phyloP scores from a whole-genome alignment of 345 rosid species.

The Cardamine chenopodiifolia region DNA sequence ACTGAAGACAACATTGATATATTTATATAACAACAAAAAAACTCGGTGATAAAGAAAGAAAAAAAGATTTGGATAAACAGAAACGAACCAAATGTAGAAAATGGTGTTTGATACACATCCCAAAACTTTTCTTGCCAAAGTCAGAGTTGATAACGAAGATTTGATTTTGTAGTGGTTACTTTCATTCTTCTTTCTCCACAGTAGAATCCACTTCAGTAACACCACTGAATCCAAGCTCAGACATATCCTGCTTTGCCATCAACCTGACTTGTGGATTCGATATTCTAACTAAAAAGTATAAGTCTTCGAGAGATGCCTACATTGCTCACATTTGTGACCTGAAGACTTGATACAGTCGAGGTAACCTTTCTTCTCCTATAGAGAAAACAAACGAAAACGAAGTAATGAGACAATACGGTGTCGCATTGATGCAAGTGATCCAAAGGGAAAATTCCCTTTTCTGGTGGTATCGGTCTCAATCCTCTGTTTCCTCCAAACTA shows the following conservation, averaged over 20 bases:
- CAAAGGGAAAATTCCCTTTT: neutral
- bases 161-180: too few species aligned
- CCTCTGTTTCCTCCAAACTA: conserved; percentile 12
- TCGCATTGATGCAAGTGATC: conserved; percentile 1
- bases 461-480: conserved; percentile 15
- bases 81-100: too few species aligned
- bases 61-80: too few species aligned
- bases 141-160: too few species aligned
- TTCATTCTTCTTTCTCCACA: too few species aligned
- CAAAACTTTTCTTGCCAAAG: too few species aligned
- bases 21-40: too few species aligned
- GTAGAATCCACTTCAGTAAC: neutral
- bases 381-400: neutral
- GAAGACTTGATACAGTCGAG: neutral
- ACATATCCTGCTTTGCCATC: conserved; percentile 3
- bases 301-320: conserved; percentile 1
- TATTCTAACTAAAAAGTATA: too few species aligned
- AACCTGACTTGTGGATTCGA: neutral
- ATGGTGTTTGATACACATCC: too few species aligned
- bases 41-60: too few species aligned
- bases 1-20: too few species aligned
- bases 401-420: neutral
- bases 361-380: neutral
- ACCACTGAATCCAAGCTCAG: neutral
- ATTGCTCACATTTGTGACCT: conserved; percentile 1